Evolutionary conservation across 345 rosid species (phyloP), one percentile per base, ranked within the genome.

Genomic region (Dipteronia sinensis): DNA sequence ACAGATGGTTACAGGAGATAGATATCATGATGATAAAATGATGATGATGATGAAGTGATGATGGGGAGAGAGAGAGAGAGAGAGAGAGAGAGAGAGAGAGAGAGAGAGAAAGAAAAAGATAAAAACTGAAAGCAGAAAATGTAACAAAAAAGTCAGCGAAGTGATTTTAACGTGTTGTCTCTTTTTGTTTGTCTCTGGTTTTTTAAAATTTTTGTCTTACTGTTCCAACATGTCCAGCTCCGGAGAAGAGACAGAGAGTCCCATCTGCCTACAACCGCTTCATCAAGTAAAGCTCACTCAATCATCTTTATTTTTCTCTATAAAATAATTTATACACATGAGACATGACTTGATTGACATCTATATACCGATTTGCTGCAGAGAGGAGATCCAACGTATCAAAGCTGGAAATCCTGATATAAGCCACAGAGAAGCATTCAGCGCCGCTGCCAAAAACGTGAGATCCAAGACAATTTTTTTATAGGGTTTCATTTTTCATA

Each of bases 191-290:
- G 87, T 82, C 80, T 78, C 72, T 77, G 87, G 53, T 85, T 7
- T 59, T 58, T 11, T 53, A 27, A 4, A 34, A 34, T 0, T 0
- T 53, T 73, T 87, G 85, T 84, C 75, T 87, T 77, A 78, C 74
- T 80, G 80, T 70, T 80, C 65, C 78, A 47, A 66, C 70, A 69
- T 83, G 80, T 84, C 85, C 98, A 97, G 99, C 98, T 82, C 99
- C 98, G 67, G 98, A 93, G 91, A 97, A 97, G 89, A 88, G 99
- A 87, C 98, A 91, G 87, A 90, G 99, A 90, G 98, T 97, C 86
- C 99, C 99, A 79, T 97, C 99, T 71, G 99, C 99, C 75, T 97
- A 97, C 90, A 97, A 97, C 87, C 94, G 99, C 86, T 97, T 97
- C 89, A 94, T 97, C 91, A 97, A 97, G 99, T 97, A 81, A 58